Conservation (phyloP, 2,329 filamentous ascomycete species). For the Didymella sp. region DNA sequence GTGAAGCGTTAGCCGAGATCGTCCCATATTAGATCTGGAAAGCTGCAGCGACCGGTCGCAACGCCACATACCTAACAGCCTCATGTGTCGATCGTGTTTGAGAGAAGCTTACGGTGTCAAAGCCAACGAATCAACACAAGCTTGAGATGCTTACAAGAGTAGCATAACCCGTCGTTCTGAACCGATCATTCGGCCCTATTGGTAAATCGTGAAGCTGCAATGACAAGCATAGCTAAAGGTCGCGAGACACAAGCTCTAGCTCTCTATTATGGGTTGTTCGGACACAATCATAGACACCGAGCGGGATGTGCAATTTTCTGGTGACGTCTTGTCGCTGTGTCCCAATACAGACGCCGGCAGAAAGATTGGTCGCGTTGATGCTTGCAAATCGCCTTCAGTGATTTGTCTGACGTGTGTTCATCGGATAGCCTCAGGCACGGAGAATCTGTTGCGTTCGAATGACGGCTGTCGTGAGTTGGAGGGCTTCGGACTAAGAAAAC, state of each 20-base stretch:
- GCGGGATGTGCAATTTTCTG: not conserved
- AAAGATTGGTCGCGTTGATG: not conserved
- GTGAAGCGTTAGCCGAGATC: not conserved
- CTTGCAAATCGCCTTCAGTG: not conserved
- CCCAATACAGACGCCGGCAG: not conserved
- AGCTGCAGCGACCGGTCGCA: not conserved
- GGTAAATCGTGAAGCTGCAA: not conserved
- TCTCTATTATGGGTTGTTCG: not conserved
- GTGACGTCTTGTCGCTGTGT: not conserved
- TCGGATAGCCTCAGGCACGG: not conserved
- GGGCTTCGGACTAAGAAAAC: slow-evolving; percentile 20
- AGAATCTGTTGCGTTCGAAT: not conserved
- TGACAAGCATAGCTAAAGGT: not conserved
- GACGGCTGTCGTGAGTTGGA: slow-evolving; percentile 11
- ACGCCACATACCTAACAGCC: not conserved
- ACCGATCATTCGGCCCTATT: not conserved
- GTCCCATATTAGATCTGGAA: not conserved
- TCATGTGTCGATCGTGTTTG: not conserved
- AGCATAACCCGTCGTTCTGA: not conserved
- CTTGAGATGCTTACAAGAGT: not conserved
- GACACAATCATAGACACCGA: not conserved
- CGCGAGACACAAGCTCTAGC: not conserved
- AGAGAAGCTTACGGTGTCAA: not conserved
- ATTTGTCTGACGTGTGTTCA: not conserved
- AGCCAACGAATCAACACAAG: not conserved